Evolutionary conservation across 768 basidiomycete genomes (phyloP), one percentile per base, ranked within the genome.

Genomic region (Mycena sanguinolenta): DNA sequence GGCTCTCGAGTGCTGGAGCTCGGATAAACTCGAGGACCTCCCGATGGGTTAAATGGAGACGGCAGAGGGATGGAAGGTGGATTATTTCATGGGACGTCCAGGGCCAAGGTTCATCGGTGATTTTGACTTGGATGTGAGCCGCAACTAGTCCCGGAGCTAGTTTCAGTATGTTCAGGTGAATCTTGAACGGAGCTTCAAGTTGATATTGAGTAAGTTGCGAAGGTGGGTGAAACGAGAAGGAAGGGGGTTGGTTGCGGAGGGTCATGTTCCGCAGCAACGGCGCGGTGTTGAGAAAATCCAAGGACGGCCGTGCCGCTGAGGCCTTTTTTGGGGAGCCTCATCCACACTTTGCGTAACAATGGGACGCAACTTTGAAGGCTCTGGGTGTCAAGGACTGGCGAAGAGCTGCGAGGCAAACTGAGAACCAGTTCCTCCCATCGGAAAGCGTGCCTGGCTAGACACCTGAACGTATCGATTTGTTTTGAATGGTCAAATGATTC

Each of bases 371-470:
- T 30, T 2, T 30, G 17, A 21, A 54, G n/a, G n/a, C n/a, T n/a
- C n/a, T n/a, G n/a, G n/a, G n/a, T 28, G 17, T 16, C 30, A 28
- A 28, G 6, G 7, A 54, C 6, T 7, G 19, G 30, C 2, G 53
- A 13, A 6, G 32, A 4, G 16, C 9, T 23, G 12, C 55, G 16
- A 58, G 64, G 50, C 27, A 58, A 30, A 1, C n/a, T 8, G 7
- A 65, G 8, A 38, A 6, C 8, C 42, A 65, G 55, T 13, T 65
- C 64, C 21, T 58, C 64, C 64, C 64, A 65, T 8, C 55, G 44
- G 0, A 32, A 21, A 30, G 55, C 46, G 55, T 58, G 32, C 42
- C 49, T 19, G 12, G 32, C 19, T 12, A 65, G 9, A 25, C 25
- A 32, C 21, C 32, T n/a, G 30, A 65, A 58, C n/a, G 58, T 27